Evolutionary conservation across 106 monocot genomes (phyloP), one percentile per base, ranked within the genome.

Genomic region (Chionographis japonica): DNA sequence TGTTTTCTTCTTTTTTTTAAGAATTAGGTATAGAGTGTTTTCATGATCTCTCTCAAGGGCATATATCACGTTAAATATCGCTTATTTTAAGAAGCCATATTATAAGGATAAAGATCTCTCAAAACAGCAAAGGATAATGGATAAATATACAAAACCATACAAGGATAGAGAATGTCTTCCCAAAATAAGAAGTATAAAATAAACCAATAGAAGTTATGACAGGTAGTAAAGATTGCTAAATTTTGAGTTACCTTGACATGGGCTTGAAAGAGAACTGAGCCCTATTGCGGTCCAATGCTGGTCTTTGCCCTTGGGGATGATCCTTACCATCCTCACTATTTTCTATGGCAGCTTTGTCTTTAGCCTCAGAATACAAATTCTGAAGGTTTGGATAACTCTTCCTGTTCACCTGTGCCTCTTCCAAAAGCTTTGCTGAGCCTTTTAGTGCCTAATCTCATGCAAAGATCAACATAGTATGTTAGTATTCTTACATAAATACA

Each of bases 201-300:
- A n/a, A n/a, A 46, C 43, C 4, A 4, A 46, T 46, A 46, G 8
- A 46, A 46, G 43, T 4, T 46, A 46, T 8, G 8, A 4, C 4
- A 46, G 43, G 8, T 8, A 46, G 43, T 46, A 4, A 46, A 4
- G 8, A 8, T 4, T 8, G 5, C 4, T 46, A 46, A 46, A 46
- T 4, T 4, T n/a, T 46, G 8, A 4, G 12, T 69, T 56, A 83
- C 83, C 75, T 70, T 36, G 67, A 35, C 46, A 27, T 43, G 52
- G 79, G 76, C 56, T 80, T 84, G 42, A 84, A 58, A 62, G 73
- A 72, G 68, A 84, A 84, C 40, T 58, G 58, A 65, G 84, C 79
- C 55, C 80, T 72, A 50, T 77, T 84, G 12, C 75, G 79, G 50
- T 76, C 79, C 62, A 84, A 65, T 16, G 79, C 84, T 18, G 72